Evolutionary conservation across 2,329 filamentous ascomycete genomes (phyloP).

Genomic region (Trichoderma endophyticum): DNA sequence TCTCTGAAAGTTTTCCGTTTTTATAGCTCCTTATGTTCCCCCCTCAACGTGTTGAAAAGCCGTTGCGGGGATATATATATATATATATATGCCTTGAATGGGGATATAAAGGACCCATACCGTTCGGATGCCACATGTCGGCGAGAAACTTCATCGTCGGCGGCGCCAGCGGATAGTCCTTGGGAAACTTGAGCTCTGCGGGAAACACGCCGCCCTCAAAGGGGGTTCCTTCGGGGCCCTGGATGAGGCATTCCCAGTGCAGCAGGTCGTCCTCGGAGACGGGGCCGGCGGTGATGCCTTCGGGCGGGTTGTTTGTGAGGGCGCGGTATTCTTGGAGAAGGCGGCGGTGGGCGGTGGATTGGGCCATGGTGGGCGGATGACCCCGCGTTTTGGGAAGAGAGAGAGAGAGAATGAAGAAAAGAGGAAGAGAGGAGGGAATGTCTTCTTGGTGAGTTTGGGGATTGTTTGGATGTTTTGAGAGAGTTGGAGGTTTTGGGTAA

Average conservation of each 20-base stretch:
- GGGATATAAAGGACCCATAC: slow-evolving; percentile 43
- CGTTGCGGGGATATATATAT: not conserved
- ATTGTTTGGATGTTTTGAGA: not conserved
- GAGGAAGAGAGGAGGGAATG: not conserved
- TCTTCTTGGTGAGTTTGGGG: not conserved
- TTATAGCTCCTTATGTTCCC: too few species aligned
- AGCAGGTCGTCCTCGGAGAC: slow-evolving; percentile 93
- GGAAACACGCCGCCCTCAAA: slow-evolving; percentile 96
- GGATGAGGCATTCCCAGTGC: slow-evolving; percentile 93
- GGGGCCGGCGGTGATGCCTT: slow-evolving; percentile 93
- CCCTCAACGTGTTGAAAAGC: not conserved
- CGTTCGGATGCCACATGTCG: slow-evolving; percentile 95
- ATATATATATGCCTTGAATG: not conserved
- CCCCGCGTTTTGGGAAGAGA: too few species aligned
- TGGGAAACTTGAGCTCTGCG: slow-evolving; percentile 89
- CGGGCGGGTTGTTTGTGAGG: slow-evolving; percentile 91
- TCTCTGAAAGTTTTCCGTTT: not conserved
- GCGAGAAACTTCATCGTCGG: slow-evolving; percentile 95
- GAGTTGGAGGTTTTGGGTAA: not conserved
- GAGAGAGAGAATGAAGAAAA: not conserved
- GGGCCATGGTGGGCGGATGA: slow-evolving; percentile 44
- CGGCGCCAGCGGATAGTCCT: slow-evolving; percentile 94
- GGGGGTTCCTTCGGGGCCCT: slow-evolving; percentile 91
- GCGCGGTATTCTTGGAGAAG: slow-evolving; percentile 96
- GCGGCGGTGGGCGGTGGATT: slow-evolving; percentile 67